Conservation (phyloP, 768 basidiomycete genomes). For the Gautieria morchelliformis region DNA sequence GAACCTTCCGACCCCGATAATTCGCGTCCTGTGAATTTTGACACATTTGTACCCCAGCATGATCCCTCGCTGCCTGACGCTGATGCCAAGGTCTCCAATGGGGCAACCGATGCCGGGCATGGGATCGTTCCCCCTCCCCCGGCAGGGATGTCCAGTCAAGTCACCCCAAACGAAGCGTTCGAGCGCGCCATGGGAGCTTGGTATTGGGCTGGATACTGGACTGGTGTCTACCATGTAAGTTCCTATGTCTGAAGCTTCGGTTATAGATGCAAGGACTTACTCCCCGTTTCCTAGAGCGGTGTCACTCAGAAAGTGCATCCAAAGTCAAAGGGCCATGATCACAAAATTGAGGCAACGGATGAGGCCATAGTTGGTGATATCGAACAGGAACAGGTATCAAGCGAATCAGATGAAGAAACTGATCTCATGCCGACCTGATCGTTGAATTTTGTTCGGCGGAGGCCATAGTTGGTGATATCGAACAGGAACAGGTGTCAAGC, state of each 20-base stretch:
- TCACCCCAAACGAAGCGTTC: constrained; percentile 69
- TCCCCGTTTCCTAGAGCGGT: not conserved
- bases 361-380: not conserved
- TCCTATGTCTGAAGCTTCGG: not conserved
- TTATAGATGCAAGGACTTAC: not conserved
- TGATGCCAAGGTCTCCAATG: not conserved
- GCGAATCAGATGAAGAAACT: not conserved
- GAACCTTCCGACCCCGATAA: constrained; percentile 21
- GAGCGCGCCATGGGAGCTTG: constrained; percentile 63
- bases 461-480: not conserved
- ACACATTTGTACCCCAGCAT: constrained; percentile 61
- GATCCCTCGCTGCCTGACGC: constrained; percentile 45
- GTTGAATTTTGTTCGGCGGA: not conserved
- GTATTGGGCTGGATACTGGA: constrained; percentile 88
- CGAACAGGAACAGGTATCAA: no score
- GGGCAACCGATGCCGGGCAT: not conserved
- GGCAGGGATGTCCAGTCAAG: constrained; percentile 27
- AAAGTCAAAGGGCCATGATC: not conserved
- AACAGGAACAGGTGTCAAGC: no score
- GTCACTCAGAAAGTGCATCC: not conserved
- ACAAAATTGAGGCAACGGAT: not conserved
- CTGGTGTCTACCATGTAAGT: constrained; percentile 68
- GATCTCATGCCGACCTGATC: not conserved
- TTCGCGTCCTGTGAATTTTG: constrained; percentile 57
- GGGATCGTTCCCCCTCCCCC: constrained; percentile 13